A percentile compares a stretch with the other conserved stretches of the same genome.
Conservation (phyloP, 148 eudicot species). For the Silene latifolia region DNA sequence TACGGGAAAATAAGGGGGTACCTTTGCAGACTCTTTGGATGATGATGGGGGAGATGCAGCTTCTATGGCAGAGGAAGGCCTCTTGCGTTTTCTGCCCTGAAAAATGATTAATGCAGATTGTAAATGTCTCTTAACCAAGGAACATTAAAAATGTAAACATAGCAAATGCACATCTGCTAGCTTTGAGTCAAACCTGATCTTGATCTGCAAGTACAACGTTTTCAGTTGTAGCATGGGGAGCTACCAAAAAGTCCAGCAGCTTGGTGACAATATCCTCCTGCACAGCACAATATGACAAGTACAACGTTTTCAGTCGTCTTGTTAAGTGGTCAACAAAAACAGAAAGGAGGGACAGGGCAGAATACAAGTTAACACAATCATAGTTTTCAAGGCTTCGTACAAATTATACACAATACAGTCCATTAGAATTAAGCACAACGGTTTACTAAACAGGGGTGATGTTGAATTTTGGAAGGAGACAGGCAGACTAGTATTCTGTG, state of each 20-base stretch:
- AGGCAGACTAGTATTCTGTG: neutral
- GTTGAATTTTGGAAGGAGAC: neutral
- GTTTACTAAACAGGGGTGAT: neutral
- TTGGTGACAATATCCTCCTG: slow-evolving; percentile 82
- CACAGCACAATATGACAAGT: neutral
- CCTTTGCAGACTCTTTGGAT: slow-evolving; percentile 71
- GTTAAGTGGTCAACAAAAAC: neutral
- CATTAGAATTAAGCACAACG: neutral
- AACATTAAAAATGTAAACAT: neutral
- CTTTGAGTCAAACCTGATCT: slow-evolving; percentile 57
- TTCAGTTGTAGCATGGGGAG: slow-evolving; percentile 87
- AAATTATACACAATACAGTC: neutral
- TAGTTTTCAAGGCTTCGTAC: neutral
- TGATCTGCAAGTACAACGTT: slow-evolving; percentile 71
- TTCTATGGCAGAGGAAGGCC: slow-evolving; percentile 34
- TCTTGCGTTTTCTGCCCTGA: slow-evolving; percentile 80
- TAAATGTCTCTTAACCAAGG: slow-evolving; percentile 10
- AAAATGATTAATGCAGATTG: slow-evolving; percentile 23
- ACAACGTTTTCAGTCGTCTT: neutral
- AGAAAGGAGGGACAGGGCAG: neutral
- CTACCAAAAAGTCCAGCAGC: slow-evolving; percentile 79
- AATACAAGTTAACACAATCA: neutral
- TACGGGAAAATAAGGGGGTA: slow-evolving; percentile 16
- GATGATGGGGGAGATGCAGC: slow-evolving; percentile 48
- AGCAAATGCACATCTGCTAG: slow-evolving; percentile 6